Base-by-base conservation (phyloP, 768 basidiomycete genomes). In the Suillus lakei region DNA sequence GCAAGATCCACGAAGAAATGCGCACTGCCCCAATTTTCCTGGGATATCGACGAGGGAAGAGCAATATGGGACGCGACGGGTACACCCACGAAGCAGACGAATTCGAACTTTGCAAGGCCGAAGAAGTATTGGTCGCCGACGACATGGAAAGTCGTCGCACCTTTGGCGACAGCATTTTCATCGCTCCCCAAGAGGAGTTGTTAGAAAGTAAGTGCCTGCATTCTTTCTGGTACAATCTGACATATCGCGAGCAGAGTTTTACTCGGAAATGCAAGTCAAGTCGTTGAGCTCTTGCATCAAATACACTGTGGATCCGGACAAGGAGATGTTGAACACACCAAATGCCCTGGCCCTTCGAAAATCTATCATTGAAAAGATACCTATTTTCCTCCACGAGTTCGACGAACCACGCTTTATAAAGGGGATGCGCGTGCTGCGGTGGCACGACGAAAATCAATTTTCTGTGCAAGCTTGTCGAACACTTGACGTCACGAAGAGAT, bases 331-430 rank as follows among this genome's bases (percentile, higher is more conserved):
- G 72, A 41, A 74, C 79, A 21, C 56, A 21, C 34, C 2, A 1
- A 81, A 79, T 75, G 46, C 86, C 4, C 66, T 67, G 1, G 84
- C 87, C 9, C 85, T 82, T n/a, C 85, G 86, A 10, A 68, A 79
- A 3, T 78, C 91, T 41, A 86, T 94, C 15, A 76, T 95, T 30
- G 89, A 96, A 73, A 82, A 95, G 30, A 80, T 96, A 30, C 91
- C 93, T 1, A 81, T 98, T 36, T 97, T 97, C 80, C 81, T 97
- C 7, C 89, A 96, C 56, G 96, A 96, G 70, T 91, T 94, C 63
- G 85, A 84, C 3, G 87, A 89, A 73, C 80, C 87, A 3, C 64
- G 66, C 30, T 60, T 61, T 26, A 81, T 79, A 38, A 82, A 86
- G 0, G 77, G 79, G 39, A 82, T 91, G n/a, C 81, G 86, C 1